Evolutionary conservation across 192 early-diverging fungal species (phyloP).

Genomic region (Umbelopsis sp.): DNA sequence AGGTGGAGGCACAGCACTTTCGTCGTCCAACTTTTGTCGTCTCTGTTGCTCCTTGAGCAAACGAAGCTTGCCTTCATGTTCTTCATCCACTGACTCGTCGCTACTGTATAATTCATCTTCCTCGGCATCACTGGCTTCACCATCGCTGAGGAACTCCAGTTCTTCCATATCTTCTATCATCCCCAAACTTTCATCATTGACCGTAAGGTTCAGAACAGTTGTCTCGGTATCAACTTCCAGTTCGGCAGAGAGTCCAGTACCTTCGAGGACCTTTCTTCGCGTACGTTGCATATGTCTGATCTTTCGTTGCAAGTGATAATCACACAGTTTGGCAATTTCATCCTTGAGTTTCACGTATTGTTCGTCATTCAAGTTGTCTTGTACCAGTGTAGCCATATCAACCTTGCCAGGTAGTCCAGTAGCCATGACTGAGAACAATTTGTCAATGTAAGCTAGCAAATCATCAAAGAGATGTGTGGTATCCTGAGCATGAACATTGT

Average conservation of each 20-base stretch:
- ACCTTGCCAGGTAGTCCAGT: conserved; percentile 34
- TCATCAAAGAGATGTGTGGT: conserved; percentile 47
- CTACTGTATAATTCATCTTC: conserved; percentile 21
- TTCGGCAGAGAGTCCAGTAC: conserved; percentile 19
- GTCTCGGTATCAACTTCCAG: not conserved
- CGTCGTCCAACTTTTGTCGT: conserved; percentile 20
- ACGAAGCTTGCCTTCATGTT: not conserved
- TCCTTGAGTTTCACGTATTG: conserved; percentile 30
- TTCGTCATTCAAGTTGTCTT: conserved; percentile 26
- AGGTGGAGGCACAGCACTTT: conserved; percentile 17
- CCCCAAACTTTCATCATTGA: not conserved
- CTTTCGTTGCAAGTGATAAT: conserved; percentile 33
- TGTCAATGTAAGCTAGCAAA: conserved; percentile 48
- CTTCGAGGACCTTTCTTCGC: conserved; percentile 33
- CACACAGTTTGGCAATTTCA: conserved; percentile 33
- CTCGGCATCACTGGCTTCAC: conserved; percentile 8
- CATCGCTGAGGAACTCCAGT: conserved; percentile 39
- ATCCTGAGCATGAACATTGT: conserved; percentile 53
- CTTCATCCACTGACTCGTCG: not conserved
- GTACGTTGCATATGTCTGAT: conserved; percentile 39
- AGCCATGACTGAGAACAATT: conserved; percentile 41
- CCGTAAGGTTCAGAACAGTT: not conserved
- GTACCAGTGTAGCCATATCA: conserved; percentile 11
- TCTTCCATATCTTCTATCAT: conserved; percentile 49
- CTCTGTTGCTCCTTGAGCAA: conserved; percentile 12